These are phyloP conservation scores for Cladosporium sp. DNA, from an alignment of 2,329 filamentous ascomycete genomes.

Conservation along the genomic window DNA sequence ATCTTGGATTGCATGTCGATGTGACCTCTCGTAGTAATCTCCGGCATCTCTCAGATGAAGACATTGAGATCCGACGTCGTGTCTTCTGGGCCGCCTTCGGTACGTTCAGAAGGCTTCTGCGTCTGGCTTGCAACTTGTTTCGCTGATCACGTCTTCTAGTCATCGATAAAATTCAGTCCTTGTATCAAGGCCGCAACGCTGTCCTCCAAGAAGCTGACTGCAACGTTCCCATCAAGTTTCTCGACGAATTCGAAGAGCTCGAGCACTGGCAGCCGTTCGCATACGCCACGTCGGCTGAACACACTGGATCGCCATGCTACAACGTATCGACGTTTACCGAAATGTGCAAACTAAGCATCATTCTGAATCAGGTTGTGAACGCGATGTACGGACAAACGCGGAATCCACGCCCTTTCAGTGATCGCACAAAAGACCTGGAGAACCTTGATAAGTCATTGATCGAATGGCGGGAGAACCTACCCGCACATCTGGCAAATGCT, in stretches of 20 bases:
- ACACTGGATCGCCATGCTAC: conserved; percentile 26
- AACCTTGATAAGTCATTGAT: conserved; percentile 1
- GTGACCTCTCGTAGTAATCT: conserved; percentile 6
- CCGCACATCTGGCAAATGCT: background rate
- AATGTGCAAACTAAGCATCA: conserved; percentile 6
- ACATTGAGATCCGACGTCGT: conserved; percentile 40
- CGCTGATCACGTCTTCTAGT: conserved; percentile 22
- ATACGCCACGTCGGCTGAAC: conserved; percentile 34
- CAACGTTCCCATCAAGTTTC: conserved; percentile 5
- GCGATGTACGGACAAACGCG: conserved; percentile 3
- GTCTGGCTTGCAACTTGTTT: conserved; percentile 37
- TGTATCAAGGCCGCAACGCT: conserved; percentile 5
- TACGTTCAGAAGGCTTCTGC: conserved; percentile 48
- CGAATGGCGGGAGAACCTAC: conserved; percentile 4
- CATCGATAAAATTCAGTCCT: conserved; percentile 7
- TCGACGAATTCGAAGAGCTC: conserved; percentile 9
- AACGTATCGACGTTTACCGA: conserved; percentile 8
- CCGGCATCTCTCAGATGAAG: conserved; percentile 37
- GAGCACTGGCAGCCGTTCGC: conserved; percentile 10
- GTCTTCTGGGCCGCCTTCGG: conserved; percentile 43
- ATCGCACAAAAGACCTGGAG: conserved; percentile 5
- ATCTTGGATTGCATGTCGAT: conserved; percentile 35
- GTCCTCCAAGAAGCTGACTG: conserved; percentile 6
- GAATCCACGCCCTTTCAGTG: background rate
- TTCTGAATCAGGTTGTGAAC: conserved; percentile 3